phyloP scores from a whole-genome alignment of 1,284 basidiomycete species.

The Ceratobasidium sp. region DNA sequence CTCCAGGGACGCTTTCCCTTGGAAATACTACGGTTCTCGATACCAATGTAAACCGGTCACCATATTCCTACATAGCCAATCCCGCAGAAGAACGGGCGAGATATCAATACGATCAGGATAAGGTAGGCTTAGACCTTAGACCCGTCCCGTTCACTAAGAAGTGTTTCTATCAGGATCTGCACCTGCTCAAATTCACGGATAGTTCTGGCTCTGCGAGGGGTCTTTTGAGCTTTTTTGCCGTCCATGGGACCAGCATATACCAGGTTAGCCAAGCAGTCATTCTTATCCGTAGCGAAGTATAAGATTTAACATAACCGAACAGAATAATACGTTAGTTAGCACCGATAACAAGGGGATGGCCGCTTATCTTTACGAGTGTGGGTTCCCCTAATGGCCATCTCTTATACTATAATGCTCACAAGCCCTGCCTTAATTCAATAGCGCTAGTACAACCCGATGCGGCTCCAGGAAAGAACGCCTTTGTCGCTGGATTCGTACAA shows the following conservation, averaged over 20 bases:
- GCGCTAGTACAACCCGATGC: conserved; percentile 72
- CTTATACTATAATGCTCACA: too few species aligned
- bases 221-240: conserved; percentile 81
- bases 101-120: conserved; percentile 80
- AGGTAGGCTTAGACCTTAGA: conserved; percentile 53
- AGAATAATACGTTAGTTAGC: conserved; percentile 85
- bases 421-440: too few species aligned
- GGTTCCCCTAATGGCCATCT: conserved; percentile 48
- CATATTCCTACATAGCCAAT: conserved; percentile 80
- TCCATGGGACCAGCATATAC: conserved; percentile 85
- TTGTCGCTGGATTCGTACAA: conserved; percentile 83
- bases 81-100: conserved; percentile 74
- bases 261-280: conserved; percentile 64
- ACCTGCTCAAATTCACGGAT: conserved; percentile 71
- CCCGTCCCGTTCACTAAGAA: background rate
- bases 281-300: too few species aligned
- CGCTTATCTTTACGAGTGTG: conserved; percentile 80
- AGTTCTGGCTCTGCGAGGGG: conserved; percentile 75
- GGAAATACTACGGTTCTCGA: conserved; percentile 76
- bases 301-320: too few species aligned
- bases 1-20: conserved; percentile 70
- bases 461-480: conserved; percentile 77
- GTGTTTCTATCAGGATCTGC: conserved; percentile 62
- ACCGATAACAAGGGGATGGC: conserved; percentile 88
- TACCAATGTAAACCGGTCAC: conserved; percentile 81